Percentiles rank a stretch among this genome's conserved stretches.
Evolutionary conservation across 768 basidiomycete genomes (phyloP).

Genomic region (Tylopilus cervinicoccineus): DNA sequence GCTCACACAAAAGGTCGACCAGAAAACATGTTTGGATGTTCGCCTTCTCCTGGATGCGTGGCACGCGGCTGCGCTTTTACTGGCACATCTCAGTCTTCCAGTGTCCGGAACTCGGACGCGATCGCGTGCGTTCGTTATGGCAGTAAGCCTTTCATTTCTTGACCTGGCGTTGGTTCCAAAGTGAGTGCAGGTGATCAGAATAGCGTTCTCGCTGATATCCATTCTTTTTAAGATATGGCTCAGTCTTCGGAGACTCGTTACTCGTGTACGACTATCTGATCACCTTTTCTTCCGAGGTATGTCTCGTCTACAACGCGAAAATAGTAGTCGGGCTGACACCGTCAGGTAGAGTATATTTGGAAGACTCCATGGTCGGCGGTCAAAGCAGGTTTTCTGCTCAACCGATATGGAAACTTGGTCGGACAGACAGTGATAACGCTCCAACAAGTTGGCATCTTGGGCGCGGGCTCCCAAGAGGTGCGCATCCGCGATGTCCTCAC

Average conservation of each 20-base stretch:
- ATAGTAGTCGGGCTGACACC: neutral
- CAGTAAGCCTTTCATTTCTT: neutral
- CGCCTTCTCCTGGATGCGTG: neutral
- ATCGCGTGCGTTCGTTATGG: neutral
- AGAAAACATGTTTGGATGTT: neutral
- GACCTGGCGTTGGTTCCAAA: neutral
- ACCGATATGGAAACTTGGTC: constrained; percentile 16
- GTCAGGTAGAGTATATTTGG: constrained; percentile 10
- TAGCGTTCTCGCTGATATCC: too few relatives aligned
- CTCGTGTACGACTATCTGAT: constrained; percentile 11
- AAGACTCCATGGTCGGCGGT: constrained; percentile 8
- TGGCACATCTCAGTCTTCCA: neutral
- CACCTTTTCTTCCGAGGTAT: constrained; percentile 10
- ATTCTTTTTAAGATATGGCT: constrained; percentile 4
- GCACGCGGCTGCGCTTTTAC: neutral
- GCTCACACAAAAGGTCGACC: too few relatives aligned
- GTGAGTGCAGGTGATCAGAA: neutral
- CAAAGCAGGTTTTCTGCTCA: constrained; percentile 13
- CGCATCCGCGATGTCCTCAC: neutral
- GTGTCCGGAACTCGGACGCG: neutral
- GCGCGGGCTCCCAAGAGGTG: neutral
- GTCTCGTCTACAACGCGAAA: neutral
- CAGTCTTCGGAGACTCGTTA: constrained; percentile 2
- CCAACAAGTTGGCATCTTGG: constrained; percentile 1
- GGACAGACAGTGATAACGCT: constrained; percentile 8